A percentile compares a stretch with the other conserved stretches of the same genome.
These are phyloP conservation scores for Orbilia brochopaga DNA, from an alignment of 2,329 filamentous ascomycete species.

Conservation along the genomic window DNA sequence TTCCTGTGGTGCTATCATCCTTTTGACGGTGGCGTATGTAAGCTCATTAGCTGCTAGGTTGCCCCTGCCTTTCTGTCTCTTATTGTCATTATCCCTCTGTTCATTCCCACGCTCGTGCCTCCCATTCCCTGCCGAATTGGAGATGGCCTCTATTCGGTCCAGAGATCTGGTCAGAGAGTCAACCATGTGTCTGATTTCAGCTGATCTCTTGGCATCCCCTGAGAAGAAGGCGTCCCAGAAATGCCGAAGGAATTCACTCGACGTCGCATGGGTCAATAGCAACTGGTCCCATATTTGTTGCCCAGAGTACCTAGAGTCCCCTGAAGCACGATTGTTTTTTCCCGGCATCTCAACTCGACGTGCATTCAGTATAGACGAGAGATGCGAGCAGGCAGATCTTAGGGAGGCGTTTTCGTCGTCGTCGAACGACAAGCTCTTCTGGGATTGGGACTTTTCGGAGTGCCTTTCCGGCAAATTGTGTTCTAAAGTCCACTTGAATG, in stretches of 20 bases:
- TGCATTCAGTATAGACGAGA: constrained; percentile 36
- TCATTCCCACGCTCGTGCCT: constrained; percentile 71
- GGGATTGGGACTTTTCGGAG: background rate
- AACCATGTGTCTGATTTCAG: constrained; percentile 79
- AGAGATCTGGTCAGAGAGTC: constrained; percentile 80
- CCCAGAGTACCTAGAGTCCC: constrained; percentile 60
- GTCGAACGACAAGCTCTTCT: background rate
- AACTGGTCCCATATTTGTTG: constrained; percentile 66
- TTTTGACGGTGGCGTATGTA: constrained; percentile 19
- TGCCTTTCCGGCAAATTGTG: background rate
- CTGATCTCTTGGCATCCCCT: constrained; percentile 78
- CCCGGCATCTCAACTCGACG: constrained; percentile 52
- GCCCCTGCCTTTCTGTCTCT: constrained; percentile 58
- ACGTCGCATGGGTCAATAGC: constrained; percentile 85
- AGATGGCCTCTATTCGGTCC: constrained; percentile 79
- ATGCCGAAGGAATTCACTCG: constrained; percentile 93
- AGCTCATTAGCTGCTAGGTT: background rate
- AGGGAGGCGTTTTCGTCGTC: constrained; percentile 49
- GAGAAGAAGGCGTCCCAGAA: constrained; percentile 95
- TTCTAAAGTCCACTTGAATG: background rate
- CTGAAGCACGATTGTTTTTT: constrained; percentile 54
- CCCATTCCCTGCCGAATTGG: constrained; percentile 77
- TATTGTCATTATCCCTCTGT: constrained; percentile 74
- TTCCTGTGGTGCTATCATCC: constrained; percentile 29
- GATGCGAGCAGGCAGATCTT: constrained; percentile 38